Base-by-base conservation (phyloP, 371 early-diverging fungal species). In the Mucor irregularis region DNA sequence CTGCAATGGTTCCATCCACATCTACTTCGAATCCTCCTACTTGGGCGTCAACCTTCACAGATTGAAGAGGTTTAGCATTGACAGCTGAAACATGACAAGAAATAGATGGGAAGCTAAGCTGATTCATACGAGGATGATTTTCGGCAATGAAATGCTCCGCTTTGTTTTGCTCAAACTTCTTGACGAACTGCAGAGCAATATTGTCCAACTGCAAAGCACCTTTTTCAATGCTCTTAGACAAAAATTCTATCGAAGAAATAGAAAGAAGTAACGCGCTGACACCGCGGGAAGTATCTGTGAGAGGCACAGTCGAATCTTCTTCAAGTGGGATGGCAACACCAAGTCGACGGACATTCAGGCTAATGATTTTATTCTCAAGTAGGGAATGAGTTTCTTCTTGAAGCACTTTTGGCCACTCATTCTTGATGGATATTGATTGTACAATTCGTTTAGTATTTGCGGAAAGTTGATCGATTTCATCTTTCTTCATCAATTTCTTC, bases 311-410 rank as follows among this genome's bases (percentile, higher is more conserved):
- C 0, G 55, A 56, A 9, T 71, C 61, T 17, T 69, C 59, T 45
- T 77, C 80, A 8, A 92, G 68, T 0, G 91, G 91, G 42, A 92
- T 76, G 0, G 90, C 88, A 4, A 87, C 69, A 0, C 88, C 85
- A 6, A 92, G 67, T 42, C 86, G 76, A 8, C 65, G 68, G 7
- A 91, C 65, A 2, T 68, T 64, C 17, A 90, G 54, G 4, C 75
- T 66, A 9, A 91, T 66, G 5, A 71, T 61, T 22, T 78, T 82
- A 10, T 82, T 78, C 44, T 84, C 77, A 33, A 88, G 69, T 44
- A 88, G 68, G 0, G 85, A 80, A 17, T 80, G 76, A 11, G 56
- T 33, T 25, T 71, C 67, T 42, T 79, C 76, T 49, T 81, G 76
- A 7, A 60, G 52, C 45, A 76, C 62, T 28, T 67, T 52, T 7